Evolutionary conservation across 2,329 filamentous ascomycete genomes (phyloP), one percentile per base, ranked within the genome.

Genomic region (Colletotrichum sp.): DNA sequence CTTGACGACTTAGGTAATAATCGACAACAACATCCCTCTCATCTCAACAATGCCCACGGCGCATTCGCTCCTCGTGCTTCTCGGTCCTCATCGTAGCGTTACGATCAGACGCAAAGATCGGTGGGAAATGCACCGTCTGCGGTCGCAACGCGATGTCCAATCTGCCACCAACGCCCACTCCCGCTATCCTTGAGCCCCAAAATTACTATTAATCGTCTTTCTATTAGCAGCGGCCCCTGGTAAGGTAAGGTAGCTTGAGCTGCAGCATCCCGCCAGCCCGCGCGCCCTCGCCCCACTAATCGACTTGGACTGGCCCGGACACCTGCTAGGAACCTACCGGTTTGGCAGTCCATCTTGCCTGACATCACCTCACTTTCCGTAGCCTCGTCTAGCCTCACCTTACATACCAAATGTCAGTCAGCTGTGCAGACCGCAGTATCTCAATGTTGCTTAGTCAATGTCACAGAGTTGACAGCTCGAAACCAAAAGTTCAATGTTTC

Each of bases 221-320:
- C 44, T 55, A 64, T 63, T 64, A 63, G 39, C 57, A 69, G 36
- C 49, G 28, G 64, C 57, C 64, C 70, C 73, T 72, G 63, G 70
- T 32, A 32, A 32, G 57, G 26, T 59, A 73, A 60, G 57, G 57
- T 59, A 73, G 39, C 57, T 64, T 55, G 44, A 72, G 55, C 55
- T 69, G 70, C 70, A 73, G 57, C 73, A 52, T 69, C 59, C 73
- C 64, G 73, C 59, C 69, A 72, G 64, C 70, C 57, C 30, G 57
- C 69, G 16, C 60, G 52, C 70, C 24, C 60, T 65, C 4, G n/a
- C 44, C 70, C 64, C 70, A 59, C 69, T 65, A 34, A 30, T 6
- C 30, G 49, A 59, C 66, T 59, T 69, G 32, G 52, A 44, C 66
- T 24, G 63, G 24, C 15, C 63, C 16, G 39, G 39, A 52, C 39